Evolutionary conservation across 495 filamentous ascomycete genomes (phyloP), one percentile per base, ranked within the genome.

Genomic region (Neurospora tetrasperma): DNA sequence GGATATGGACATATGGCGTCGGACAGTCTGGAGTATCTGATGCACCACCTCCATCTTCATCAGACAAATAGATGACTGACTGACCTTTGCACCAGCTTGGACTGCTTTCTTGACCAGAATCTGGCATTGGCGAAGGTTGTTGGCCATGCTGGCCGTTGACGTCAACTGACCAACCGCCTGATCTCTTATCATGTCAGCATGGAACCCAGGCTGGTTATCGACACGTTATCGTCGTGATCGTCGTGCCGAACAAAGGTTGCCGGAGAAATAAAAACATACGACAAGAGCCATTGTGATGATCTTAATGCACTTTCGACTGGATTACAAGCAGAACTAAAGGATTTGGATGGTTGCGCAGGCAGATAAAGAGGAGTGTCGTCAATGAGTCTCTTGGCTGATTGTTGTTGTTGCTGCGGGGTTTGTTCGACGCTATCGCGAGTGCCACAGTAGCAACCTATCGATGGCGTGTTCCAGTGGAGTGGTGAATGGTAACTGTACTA

Each of bases 91-190:
- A 42, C 93, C 92, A 71, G 89, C 90, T 46, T 85, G 83, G 42
- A 87, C 90, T 31, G 94, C 92, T 78, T 93, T 93, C 70, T 85
- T 84, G 62, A 96, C 85, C 43, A 97, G 85, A 54, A 82, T 79
- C 46, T 89, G 88, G 77, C 93, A 96, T 80, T 94, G 92, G 39
- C 84, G 79, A 31, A 96, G 88, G 79, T 97, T 97, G 77, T 92
- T 85, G 73, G 87, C 81, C 86, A 96, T 90, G 78, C 85, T 91
- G 69, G 91, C 87, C 74, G 92, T 95, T 38, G 93, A 93, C 80
- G 93, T 95, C 78, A 97, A 83, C 81, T 97, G 94, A 38, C 94
- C 94, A 39, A 97, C 87, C 59, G 94, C 93, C 93, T 96, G 69
- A 2, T 16, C 31, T 5, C 3, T 31, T n/a, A 14, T 27, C 54